Evolutionary conservation across 129 eudicot genomes (phyloP).

Genomic region (Chrysanthemum seticuspe): DNA sequence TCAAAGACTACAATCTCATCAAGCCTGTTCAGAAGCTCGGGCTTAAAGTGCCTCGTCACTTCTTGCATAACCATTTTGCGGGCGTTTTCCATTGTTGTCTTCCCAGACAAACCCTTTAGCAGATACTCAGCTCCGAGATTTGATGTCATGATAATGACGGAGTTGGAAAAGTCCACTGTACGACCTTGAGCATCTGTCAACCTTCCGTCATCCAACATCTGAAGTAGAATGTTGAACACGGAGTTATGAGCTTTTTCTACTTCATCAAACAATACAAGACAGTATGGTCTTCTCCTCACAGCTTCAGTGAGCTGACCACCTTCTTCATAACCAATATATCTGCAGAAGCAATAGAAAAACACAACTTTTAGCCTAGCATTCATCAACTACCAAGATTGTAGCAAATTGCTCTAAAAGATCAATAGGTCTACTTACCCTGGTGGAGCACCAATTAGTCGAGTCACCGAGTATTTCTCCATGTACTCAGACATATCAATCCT

Average conservation of each 20-base stretch:
- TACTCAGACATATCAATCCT: slow-evolving; percentile 96
- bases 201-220: slow-evolving; percentile 91
- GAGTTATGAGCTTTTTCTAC: slow-evolving; percentile 81
- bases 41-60: slow-evolving; percentile 89
- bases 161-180: slow-evolving; percentile 88
- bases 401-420: no score
- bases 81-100: slow-evolving; percentile 59
- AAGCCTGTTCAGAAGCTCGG: slow-evolving; percentile 77
- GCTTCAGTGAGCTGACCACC: slow-evolving; percentile 97
- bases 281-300: slow-evolving; percentile 84
- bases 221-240: slow-evolving; percentile 84
- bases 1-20: slow-evolving; percentile 96
- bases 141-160: slow-evolving; percentile 91
- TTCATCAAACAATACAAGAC: slow-evolving; percentile 85
- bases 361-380: not conserved
- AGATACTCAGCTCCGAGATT: slow-evolving; percentile 91
- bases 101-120: slow-evolving; percentile 66
- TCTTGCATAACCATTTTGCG: slow-evolving; percentile 80
- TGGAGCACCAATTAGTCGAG: slow-evolving; percentile 93
- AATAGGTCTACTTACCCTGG: slow-evolving; percentile 55
- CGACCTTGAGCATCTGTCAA: slow-evolving; percentile 97
- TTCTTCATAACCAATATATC: slow-evolving; percentile 94
- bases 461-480: slow-evolving; percentile 95
- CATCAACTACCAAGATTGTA: no score
- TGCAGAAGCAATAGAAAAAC: slow-evolving; percentile 2